These are phyloP conservation scores for Apiospora malaysiana DNA, from an alignment of 2,329 filamentous ascomycete genomes.

Conservation along the genomic window DNA sequence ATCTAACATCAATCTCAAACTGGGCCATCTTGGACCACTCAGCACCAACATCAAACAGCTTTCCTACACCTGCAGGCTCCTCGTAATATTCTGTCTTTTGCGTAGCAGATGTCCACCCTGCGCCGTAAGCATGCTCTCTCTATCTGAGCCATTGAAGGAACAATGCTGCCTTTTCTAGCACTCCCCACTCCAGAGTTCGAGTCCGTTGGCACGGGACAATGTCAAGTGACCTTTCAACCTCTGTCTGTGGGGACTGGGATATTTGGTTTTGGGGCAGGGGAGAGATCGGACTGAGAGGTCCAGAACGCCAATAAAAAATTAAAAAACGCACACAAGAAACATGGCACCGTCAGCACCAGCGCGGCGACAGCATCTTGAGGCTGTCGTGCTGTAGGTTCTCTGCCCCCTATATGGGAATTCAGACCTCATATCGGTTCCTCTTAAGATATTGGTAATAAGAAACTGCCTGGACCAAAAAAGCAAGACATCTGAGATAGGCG, in stretches of 20 bases:
- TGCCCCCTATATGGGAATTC: background rate
- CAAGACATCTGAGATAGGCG: background rate
- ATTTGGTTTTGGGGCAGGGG: constrained; percentile 10
- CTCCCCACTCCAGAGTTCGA: constrained; percentile 21
- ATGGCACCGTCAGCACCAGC: background rate
- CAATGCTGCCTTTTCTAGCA: constrained; percentile 16
- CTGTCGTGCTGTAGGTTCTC: background rate
- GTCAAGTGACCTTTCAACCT: constrained; percentile 20
- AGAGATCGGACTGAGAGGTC: constrained; percentile 16
- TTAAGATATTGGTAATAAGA: background rate
- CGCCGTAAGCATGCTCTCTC: constrained; percentile 3
- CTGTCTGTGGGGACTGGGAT: constrained; percentile 15
- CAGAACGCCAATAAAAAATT: constrained; percentile 14
- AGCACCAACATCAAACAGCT: background rate
- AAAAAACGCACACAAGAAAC: background rate
- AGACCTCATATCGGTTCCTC: background rate
- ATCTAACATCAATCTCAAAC: background rate
- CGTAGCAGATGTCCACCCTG: constrained; percentile 1
- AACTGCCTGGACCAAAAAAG: background rate
- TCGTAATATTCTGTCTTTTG: background rate
- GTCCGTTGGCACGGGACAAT: constrained; percentile 19
- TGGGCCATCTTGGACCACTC: background rate
- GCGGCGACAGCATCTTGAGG: background rate
- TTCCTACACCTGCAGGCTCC: background rate
- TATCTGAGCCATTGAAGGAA: constrained; percentile 6